A percentile compares a stretch with the other conserved stretches of the same genome.
Conservation (phyloP, 2,329 filamentous ascomycete species). For the Aspergillus niger region DNA sequence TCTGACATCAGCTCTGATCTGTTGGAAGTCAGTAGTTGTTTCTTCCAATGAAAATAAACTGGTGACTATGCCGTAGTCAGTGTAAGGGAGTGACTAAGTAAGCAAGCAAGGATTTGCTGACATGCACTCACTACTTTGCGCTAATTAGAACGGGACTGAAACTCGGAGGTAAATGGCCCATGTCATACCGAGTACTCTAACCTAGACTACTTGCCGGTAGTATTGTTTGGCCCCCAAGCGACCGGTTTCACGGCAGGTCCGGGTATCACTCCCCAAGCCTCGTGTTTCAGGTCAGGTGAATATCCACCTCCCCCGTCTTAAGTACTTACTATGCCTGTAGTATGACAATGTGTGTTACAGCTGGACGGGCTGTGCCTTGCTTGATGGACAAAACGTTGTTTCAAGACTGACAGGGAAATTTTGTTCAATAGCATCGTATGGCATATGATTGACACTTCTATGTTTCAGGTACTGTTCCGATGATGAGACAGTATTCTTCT, state of each 20-base stretch:
- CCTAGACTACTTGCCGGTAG: too few species aligned
- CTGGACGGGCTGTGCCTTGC: not conserved
- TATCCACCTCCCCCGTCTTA: too few species aligned
- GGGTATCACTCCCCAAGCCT: not conserved
- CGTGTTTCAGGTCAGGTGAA: not conserved
- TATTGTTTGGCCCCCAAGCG: not conserved
- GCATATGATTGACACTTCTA: not conserved
- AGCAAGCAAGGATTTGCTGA: too few species aligned
- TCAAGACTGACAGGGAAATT: not conserved
- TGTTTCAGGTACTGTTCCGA: not conserved
- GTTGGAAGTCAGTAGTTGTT: too few species aligned
- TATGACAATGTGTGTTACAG: not conserved
- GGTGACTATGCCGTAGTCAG: too few species aligned
- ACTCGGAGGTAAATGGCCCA: not conserved
- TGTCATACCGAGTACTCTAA: not conserved
- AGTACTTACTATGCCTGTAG: too few species aligned
- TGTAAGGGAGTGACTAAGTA: too few species aligned
- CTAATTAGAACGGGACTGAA: too few species aligned
- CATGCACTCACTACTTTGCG: too few species aligned
- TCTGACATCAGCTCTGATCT: too few species aligned
- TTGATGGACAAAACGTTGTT: not conserved
- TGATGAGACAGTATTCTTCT: not conserved
- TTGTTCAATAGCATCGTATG: too few species aligned
- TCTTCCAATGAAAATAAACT: too few species aligned
- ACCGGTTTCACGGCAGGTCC: not conserved